These are phyloP conservation scores for Pseudisothecium myosuroides DNA, from an alignment of 225 moss, liverwort and hornwort species.

Conservation along the genomic window DNA sequence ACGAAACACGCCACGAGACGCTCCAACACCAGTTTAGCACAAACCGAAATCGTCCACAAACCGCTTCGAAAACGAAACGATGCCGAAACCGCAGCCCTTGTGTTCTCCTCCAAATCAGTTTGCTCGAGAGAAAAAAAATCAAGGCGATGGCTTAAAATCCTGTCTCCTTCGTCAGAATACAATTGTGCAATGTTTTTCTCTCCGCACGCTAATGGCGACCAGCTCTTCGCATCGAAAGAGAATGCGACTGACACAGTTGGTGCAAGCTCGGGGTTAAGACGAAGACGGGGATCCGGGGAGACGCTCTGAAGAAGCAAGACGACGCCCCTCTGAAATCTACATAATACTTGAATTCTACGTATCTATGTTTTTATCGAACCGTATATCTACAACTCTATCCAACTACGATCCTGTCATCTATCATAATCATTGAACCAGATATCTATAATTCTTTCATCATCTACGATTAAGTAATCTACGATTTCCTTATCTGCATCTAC, in stretches of 20 bases:
- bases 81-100: background rate
- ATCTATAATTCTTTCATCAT: background rate
- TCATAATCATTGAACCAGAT: background rate
- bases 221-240: conserved; percentile 6
- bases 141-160: background rate
- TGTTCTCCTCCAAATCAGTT: background rate
- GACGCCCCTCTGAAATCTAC: background rate
- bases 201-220: background rate
- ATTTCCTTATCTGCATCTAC: background rate
- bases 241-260: conserved; percentile 6
- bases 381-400: background rate
- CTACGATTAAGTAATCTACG: background rate
- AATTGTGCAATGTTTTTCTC: background rate
- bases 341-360: background rate
- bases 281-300: conserved; percentile 3
- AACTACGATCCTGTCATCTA: background rate
- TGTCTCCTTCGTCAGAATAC: background rate
- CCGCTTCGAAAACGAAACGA: conserved; percentile 4
- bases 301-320: conserved; percentile 3
- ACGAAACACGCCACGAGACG: background rate
- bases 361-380: background rate
- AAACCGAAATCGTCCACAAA: conserved; percentile 5
- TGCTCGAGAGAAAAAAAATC: background rate
- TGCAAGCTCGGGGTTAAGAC: background rate
- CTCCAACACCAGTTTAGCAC: background rate